Conservation (phyloP, 768 basidiomycete genomes). For the Calocybe indica region DNA sequence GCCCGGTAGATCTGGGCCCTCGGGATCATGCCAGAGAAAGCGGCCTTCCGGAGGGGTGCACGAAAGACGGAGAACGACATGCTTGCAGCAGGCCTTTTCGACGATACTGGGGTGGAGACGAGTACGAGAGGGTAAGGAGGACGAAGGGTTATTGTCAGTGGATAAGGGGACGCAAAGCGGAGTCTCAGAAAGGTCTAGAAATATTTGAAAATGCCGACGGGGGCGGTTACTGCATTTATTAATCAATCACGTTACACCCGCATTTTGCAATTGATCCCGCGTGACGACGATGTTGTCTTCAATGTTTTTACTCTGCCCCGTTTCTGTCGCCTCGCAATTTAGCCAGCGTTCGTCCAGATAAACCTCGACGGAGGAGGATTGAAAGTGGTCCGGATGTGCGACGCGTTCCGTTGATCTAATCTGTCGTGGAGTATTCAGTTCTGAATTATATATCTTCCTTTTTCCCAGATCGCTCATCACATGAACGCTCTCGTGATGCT, state of each 20-base stretch:
- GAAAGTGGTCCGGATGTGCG: too few relatives aligned
- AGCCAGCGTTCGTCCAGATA: background rate
- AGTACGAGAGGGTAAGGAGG: background rate
- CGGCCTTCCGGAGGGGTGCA: constrained; percentile 40
- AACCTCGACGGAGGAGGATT: background rate
- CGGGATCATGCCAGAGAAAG: constrained; percentile 24
- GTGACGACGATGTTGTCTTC: constrained; percentile 9
- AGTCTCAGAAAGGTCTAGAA: constrained; percentile 6
- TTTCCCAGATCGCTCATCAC: too few relatives aligned
- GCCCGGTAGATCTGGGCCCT: constrained; percentile 23
- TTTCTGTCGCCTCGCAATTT: background rate
- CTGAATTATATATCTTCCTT: too few relatives aligned
- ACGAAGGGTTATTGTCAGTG: background rate
- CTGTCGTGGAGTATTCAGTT: too few relatives aligned
- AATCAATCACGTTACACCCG: constrained; percentile 13
- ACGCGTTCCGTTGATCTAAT: too few relatives aligned
- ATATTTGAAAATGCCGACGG: constrained; percentile 5
- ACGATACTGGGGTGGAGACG: constrained; percentile 1
- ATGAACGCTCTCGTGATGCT: too few relatives aligned
- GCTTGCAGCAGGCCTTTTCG: constrained; percentile 10
- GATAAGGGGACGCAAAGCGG: too few relatives aligned
- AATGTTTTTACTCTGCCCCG: background rate
- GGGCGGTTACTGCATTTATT: constrained; percentile 9
- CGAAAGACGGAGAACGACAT: constrained; percentile 59
- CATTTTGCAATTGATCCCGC: background rate